phyloP scores from a whole-genome alignment of 331 rosid genomes.

The Prunus yedoensis region DNA sequence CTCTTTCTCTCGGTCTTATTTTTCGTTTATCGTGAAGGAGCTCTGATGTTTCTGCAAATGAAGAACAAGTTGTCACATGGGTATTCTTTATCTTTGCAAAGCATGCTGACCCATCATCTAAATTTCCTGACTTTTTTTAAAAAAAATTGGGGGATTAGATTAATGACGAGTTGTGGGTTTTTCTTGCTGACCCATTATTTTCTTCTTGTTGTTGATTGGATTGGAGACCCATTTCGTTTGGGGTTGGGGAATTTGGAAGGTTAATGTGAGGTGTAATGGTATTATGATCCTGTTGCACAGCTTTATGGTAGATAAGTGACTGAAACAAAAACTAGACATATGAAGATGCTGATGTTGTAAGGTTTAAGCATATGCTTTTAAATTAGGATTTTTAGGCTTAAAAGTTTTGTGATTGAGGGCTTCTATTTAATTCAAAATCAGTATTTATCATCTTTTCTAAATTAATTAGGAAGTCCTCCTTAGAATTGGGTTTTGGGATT shows the following conservation, averaged over 20 bases:
- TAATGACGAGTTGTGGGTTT: conserved; percentile 3
- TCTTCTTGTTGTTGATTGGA: conserved; percentile 1
- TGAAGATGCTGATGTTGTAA: neutral
- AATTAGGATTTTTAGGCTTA: conserved; percentile 3
- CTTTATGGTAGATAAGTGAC: neutral
- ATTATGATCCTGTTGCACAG: neutral
- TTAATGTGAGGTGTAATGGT: neutral
- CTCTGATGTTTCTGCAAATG: neutral
- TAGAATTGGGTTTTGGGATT: too few relatives aligned
- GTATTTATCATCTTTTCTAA: too few relatives aligned
- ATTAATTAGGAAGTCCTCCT: too few relatives aligned
- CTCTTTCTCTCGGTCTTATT: neutral
- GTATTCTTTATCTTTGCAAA: conserved; percentile 21
- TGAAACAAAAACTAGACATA: neutral
- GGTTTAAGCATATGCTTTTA: neutral
- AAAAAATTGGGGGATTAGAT: neutral
- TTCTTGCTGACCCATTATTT: neutral
- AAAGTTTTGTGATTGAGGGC: neutral
- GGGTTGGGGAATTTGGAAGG: neutral
- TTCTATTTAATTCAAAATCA: neutral
- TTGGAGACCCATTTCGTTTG: conserved; percentile 9
- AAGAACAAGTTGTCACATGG: conserved; percentile 26
- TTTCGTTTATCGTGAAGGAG: neutral
- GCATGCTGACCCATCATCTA: conserved; percentile 1
- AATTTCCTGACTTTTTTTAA: neutral